These are phyloP conservation scores for Niebla homalea DNA, from an alignment of 495 filamentous ascomycete genomes.

Conservation along the genomic window DNA sequence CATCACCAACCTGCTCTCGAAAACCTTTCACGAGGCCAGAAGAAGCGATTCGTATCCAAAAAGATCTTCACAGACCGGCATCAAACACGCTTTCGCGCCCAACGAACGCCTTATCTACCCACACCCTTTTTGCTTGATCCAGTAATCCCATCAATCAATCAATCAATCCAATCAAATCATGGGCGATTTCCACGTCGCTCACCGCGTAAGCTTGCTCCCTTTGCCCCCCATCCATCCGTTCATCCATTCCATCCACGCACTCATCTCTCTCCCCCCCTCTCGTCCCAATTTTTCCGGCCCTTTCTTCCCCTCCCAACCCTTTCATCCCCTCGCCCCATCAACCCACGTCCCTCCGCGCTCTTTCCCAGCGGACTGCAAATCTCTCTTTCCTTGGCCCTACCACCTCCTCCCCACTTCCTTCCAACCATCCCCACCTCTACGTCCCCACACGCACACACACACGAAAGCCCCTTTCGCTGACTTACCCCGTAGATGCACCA, in stretches of 20 bases:
- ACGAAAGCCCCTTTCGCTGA: not conserved
- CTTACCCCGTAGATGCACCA: slow-evolving; percentile 7
- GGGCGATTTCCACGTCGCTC: not conserved
- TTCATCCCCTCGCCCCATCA: not conserved
- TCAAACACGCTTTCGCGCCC: no score
- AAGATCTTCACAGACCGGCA: no score
- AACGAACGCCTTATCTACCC: no score
- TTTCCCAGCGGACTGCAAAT: not conserved
- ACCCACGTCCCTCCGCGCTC: not conserved
- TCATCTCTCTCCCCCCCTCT: not conserved
- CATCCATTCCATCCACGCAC: no score
- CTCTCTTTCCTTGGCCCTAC: not conserved
- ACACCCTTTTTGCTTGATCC: no score
- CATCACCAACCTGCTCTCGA: no score
- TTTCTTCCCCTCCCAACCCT: not conserved
- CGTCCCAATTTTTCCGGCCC: not conserved
- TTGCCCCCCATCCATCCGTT: no score
- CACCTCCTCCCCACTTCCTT: not conserved
- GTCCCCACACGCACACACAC: not conserved
- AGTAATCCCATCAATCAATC: no score
- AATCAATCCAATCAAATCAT: not conserved
- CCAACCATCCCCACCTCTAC: not conserved
- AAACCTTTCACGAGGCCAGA: no score
- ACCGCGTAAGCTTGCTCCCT: not conserved
- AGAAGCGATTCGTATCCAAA: no score